Percentiles rank a stretch among this genome's conserved stretches.
phyloP scores from a whole-genome alignment of 352 stramenopile genomes.

The Globisporangium splendens region DNA sequence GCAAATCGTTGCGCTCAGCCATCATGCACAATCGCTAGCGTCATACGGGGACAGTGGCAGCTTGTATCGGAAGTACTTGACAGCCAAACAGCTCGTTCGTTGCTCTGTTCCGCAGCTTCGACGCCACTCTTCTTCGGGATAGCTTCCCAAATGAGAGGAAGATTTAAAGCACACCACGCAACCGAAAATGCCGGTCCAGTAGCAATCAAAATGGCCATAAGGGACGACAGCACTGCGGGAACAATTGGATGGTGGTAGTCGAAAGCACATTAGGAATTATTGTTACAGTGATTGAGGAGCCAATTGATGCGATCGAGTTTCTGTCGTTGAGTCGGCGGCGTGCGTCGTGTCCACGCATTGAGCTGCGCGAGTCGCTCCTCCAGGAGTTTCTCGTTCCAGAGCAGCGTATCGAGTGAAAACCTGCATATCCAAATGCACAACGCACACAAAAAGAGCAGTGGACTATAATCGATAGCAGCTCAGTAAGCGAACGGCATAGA shows the following conservation, averaged over 20 bases:
- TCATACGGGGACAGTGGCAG: not conserved
- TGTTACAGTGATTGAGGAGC: conserved; percentile 59
- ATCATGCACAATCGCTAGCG: conserved; percentile 26
- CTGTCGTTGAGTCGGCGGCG: conserved; percentile 50
- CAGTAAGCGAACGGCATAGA: not conserved
- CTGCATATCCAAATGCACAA: conserved; percentile 17
- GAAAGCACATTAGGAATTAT: conserved; percentile 1
- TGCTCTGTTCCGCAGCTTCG: no score
- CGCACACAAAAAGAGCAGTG: not conserved
- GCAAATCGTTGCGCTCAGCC: conserved; percentile 47
- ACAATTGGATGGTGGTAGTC: no score
- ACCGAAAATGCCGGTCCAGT: no score
- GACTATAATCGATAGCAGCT: not conserved
- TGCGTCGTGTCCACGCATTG: conserved; percentile 54
- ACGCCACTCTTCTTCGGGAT: no score
- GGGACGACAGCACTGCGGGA: no score
- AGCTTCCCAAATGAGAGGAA: no score
- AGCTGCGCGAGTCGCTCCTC: conserved; percentile 62
- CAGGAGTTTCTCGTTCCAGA: conserved; percentile 64
- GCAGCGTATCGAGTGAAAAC: conserved; percentile 67
- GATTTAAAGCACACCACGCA: no score
- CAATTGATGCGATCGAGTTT: conserved; percentile 67
- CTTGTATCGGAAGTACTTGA: no score
- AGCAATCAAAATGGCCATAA: no score
- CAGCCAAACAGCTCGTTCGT: no score